Conservation (phyloP, 2,329 filamentous ascomycete species). For the Fusarium sp. region DNA sequence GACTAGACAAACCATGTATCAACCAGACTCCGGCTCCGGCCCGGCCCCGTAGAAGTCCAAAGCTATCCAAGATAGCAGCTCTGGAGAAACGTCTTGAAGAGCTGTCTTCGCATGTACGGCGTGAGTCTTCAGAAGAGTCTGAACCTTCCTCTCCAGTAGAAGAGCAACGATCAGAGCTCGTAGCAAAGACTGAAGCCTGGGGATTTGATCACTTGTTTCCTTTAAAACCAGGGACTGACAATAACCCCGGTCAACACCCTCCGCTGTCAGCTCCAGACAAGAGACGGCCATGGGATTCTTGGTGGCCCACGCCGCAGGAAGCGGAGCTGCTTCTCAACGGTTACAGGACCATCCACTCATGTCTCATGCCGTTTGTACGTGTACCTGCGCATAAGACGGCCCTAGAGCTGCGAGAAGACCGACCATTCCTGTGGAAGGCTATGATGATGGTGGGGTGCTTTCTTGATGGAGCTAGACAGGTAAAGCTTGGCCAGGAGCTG, state of each 20-base stretch:
- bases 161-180: conserved; percentile 18
- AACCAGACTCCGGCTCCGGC: conserved; percentile 64
- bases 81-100: conserved; percentile 66
- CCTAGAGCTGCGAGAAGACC: conserved; percentile 54
- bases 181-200: conserved; percentile 35
- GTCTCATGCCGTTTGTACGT: conserved; percentile 63
- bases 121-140: conserved; percentile 37
- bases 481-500: conserved; percentile 60
- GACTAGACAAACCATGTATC: conserved; percentile 63
- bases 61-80: conserved; percentile 65
- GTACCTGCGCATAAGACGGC: conserved; percentile 57
- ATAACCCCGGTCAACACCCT: conserved; percentile 16
- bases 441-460: conserved; percentile 62
- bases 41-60: conserved; percentile 62
- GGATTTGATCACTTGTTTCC: conserved; percentile 57
- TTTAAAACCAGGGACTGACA: conserved; percentile 24
- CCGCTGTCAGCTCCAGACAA: conserved; percentile 29
- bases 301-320: conserved; percentile 61
- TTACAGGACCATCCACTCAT: conserved; percentile 54
- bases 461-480: conserved; percentile 61
- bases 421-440: conserved; percentile 65
- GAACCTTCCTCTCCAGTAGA: conserved; percentile 18
- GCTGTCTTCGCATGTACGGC: conserved; percentile 62
- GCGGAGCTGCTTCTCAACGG: conserved; percentile 57
- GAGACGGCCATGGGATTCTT: conserved; percentile 48